Base-by-base conservation (phyloP, 805 yeast species). In the Candida ovalis region DNA sequence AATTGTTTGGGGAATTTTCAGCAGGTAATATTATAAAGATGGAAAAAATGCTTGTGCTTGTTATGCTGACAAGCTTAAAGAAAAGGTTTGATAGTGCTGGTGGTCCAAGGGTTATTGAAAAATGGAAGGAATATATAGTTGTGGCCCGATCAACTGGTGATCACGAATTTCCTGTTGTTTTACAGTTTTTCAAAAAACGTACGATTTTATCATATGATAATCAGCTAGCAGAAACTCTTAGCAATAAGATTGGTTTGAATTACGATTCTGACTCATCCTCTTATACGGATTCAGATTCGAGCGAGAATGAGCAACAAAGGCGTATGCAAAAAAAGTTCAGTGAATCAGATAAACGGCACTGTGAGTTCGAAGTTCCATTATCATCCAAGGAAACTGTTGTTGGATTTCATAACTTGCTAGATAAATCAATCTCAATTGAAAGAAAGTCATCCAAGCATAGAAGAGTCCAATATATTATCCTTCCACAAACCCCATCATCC, bases 81-180 rank as follows among this genome's bases (percentile, higher is more conserved):
- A 68, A 74, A 3, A 47, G 48, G 1, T 32, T 43, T 2, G 52
- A 44, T 1, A 70, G 73, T 23, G 80, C 79, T 37, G 72, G 73
- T 25, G 80, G 79, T 37, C 73, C 87, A 0, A 67, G 84, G 45
- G 74, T 86, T 1, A 51, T 73, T 9, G 91, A 87, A 48, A 68
- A 89, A 42, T 89, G 97, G 94, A 80, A 76, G 51, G 97, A 91
- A 61, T 88, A 82, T 60, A 69, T 81, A 24, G 84, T 86, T 2
- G 88, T 86, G 1, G 82, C 85, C 1, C 70, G 92, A 50, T 75
- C 78, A n/a, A 80, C 87, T 0, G 82, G 79, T 15, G 67, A 73
- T 48, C 42, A 59, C 0, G 71, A 68, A 2, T 65, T 69, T 9
- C 91, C 95, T 0, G 59, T 88, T 0, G 62, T 72, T 3, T 50